A percentile compares a stretch with the other conserved stretches of the same genome.
phyloP scores from a whole-genome alignment of 495 filamentous ascomycete species.

The Emericellopsis terricola region DNA sequence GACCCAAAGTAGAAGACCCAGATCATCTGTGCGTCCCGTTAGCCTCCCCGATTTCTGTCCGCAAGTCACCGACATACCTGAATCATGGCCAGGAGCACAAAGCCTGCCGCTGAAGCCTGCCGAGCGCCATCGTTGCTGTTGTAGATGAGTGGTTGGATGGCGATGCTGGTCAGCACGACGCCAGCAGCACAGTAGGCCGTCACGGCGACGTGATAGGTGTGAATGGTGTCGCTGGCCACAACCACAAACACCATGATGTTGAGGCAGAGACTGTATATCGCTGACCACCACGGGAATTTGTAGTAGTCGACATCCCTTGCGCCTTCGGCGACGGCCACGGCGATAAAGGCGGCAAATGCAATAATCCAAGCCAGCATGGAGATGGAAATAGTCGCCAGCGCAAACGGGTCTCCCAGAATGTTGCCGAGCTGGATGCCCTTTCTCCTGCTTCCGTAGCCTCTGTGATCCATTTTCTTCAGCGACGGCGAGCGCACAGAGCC shows the following conservation, averaged over 20 bases:
- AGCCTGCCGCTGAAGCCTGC: constrained; percentile 81
- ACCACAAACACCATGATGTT: constrained; percentile 66
- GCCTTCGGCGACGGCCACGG: constrained; percentile 34
- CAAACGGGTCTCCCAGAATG: constrained; percentile 91
- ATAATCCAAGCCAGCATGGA: constrained; percentile 86
- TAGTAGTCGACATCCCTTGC: constrained; percentile 34
- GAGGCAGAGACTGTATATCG: constrained; percentile 67
- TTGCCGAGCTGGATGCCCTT: constrained; percentile 60
- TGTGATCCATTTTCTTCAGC: constrained; percentile 62
- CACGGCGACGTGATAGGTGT: constrained; percentile 83
- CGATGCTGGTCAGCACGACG: constrained; percentile 66
- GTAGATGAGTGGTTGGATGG: constrained; percentile 71
- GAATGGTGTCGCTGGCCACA: constrained; percentile 60
- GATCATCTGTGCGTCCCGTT: constrained; percentile 43
- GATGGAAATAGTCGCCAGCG: constrained; percentile 85
- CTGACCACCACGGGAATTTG: constrained; percentile 78
- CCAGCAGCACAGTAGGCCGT: constrained; percentile 73
- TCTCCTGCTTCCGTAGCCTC: constrained; percentile 28
- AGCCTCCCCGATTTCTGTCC: no score
- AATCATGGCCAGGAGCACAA: constrained; percentile 91
- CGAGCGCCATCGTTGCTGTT: constrained; percentile 37
- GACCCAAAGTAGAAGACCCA: constrained; percentile 99
- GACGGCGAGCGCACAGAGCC: constrained; percentile 56
- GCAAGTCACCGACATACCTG: constrained; percentile 65
- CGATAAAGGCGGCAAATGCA: constrained; percentile 67